Conservation (phyloP, 345 rosid species). For the Boechera retrofracta region DNA sequence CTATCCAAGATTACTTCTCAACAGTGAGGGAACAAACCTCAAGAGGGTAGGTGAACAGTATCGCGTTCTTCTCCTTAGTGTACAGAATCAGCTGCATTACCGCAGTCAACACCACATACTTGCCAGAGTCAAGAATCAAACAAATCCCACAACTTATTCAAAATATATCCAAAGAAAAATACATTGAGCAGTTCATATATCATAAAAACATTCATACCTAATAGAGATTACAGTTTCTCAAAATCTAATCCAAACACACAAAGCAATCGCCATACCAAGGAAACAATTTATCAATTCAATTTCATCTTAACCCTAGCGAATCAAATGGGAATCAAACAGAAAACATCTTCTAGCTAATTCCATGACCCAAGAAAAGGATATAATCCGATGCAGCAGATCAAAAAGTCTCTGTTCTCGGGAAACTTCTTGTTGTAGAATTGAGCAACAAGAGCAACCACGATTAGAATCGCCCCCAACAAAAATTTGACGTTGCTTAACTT, state of each 20-base stretch:
- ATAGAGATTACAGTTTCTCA: not conserved
- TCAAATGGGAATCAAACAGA: not conserved
- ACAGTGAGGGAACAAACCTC: constrained; percentile 48
- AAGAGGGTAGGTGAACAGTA: constrained; percentile 82
- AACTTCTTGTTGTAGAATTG: constrained; percentile 97
- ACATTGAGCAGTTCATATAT: not conserved
- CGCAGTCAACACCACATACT: constrained; percentile 79
- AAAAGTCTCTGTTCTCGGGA: constrained; percentile 75
- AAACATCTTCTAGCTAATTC: not conserved
- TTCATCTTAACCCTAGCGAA: not conserved
- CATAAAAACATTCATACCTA: not conserved
- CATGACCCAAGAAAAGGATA: constrained; percentile 60
- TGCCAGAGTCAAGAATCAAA: constrained; percentile 77
- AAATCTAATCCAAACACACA: not conserved
- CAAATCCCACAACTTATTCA: not conserved
- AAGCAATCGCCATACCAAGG: not conserved
- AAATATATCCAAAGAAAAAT: not conserved
- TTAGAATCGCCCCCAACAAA: constrained; percentile 63
- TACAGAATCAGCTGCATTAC: constrained; percentile 76
- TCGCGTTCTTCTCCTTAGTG: constrained; percentile 81
- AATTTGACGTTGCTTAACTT: constrained; percentile 74
- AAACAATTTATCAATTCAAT: not conserved
- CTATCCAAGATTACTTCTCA: not conserved
- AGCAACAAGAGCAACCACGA: constrained; percentile 78
- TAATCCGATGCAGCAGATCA: constrained; percentile 79